Evolutionary conservation across 768 basidiomycete species (phyloP).

Genomic region (Rhizopogon sp.): DNA sequence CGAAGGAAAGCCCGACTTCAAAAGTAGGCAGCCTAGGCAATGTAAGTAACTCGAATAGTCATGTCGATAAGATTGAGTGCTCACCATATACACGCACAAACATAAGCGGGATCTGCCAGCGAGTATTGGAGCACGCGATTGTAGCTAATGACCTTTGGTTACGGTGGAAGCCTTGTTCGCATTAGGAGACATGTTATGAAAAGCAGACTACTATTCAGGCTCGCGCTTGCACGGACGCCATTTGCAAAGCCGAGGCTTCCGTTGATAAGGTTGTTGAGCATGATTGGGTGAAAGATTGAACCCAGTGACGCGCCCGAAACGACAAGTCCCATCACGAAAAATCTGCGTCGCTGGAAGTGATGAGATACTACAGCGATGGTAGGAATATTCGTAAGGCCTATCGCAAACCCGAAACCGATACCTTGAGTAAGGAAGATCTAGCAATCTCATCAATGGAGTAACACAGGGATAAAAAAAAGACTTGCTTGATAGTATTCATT

Average conservation of each 20-base stretch:
- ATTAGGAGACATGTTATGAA: constrained; percentile 27
- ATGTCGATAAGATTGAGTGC: neutral
- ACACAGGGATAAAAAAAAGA: neutral
- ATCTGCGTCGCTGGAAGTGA: constrained; percentile 36
- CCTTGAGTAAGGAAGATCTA: constrained; percentile 44
- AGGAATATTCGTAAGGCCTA: constrained; percentile 44
- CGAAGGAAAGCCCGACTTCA: constrained; percentile 39
- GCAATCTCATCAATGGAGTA: neutral
- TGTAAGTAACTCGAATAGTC: neutral
- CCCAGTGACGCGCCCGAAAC: constrained; percentile 33
- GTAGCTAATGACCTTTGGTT: constrained; percentile 9
- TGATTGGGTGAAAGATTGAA: constrained; percentile 16
- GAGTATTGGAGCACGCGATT: constrained; percentile 12
- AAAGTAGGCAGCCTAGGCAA: constrained; percentile 12
- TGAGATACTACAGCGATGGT: constrained; percentile 38
- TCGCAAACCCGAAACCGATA: constrained; percentile 35
- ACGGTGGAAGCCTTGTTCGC: constrained; percentile 34
- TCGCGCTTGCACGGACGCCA: constrained; percentile 42
- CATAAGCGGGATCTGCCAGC: constrained; percentile 15
- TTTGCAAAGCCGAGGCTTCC: constrained; percentile 30
- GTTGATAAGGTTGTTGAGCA: constrained; percentile 22
- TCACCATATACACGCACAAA: constrained; percentile 20
- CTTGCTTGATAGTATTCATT: constrained; percentile 31
- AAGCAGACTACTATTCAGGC: constrained; percentile 32
- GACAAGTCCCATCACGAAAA: constrained; percentile 40